phyloP scores from a whole-genome alignment of 331 rosid genomes.

The Malus hybrid region DNA sequence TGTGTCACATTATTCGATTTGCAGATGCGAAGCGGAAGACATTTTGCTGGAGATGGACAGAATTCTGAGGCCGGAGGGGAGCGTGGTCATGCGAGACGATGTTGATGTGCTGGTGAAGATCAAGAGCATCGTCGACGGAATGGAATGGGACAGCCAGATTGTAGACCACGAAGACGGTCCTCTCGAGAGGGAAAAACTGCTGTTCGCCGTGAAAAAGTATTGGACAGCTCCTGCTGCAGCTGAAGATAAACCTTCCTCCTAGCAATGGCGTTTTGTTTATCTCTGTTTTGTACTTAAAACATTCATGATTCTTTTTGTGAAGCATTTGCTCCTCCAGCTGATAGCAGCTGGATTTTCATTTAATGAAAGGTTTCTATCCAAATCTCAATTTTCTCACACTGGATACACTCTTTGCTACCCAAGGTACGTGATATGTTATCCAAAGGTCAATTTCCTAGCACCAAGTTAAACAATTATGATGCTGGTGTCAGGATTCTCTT shows the following conservation, averaged over 20 bases:
- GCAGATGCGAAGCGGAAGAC: constrained; percentile 65
- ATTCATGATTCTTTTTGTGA: neutral
- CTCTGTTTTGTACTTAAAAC: neutral
- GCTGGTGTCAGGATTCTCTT: neutral
- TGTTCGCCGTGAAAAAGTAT: constrained; percentile 63
- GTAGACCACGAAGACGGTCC: constrained; percentile 76
- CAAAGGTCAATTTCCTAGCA: too few species aligned
- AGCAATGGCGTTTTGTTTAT: neutral
- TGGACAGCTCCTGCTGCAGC: constrained; percentile 60
- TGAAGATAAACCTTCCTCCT: constrained; percentile 2
- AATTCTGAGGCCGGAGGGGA: constrained; percentile 61
- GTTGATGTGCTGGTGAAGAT: constrained; percentile 48
- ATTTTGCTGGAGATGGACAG: constrained; percentile 72
- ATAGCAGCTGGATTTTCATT: neutral
- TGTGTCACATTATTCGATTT: neutral
- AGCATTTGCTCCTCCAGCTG: neutral
- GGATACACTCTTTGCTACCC: too few species aligned
- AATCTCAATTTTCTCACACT: neutral
- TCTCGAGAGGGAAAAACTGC: constrained; percentile 44
- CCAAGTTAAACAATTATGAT: neutral
- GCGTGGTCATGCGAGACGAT: constrained; percentile 57
- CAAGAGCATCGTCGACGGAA: constrained; percentile 23
- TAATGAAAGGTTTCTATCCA: neutral
- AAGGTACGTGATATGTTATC: neutral
- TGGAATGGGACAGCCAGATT: constrained; percentile 64